These are phyloP conservation scores for Mycena galericulata DNA, from an alignment of 768 basidiomycete genomes.

Conservation along the genomic window DNA sequence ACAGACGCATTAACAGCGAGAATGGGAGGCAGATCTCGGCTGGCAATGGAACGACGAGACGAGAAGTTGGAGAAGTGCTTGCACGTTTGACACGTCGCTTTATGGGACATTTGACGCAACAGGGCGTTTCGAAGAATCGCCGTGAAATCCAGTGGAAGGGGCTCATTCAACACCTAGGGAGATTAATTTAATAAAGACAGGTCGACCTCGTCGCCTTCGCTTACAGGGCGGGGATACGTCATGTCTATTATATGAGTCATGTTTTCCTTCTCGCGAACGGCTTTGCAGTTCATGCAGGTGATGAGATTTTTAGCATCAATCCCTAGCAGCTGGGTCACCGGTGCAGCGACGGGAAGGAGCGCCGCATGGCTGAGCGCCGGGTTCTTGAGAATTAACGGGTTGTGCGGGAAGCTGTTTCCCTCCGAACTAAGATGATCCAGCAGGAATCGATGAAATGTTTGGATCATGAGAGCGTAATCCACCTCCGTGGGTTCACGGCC, in stretches of 20 bases:
- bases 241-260: conserved; percentile 89
- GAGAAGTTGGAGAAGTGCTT: conserved; percentile 81
- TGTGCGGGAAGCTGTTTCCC: conserved; percentile 72
- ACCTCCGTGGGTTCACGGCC: conserved; percentile 79
- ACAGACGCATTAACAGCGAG: conserved; percentile 89
- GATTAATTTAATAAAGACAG: background rate
- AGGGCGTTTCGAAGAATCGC: conserved; percentile 81
- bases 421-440: conserved; percentile 86
- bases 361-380: conserved; percentile 33
- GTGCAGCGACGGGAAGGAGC: conserved; percentile 63
- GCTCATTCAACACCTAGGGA: conserved; percentile 43
- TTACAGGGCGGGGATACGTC: conserved; percentile 86
- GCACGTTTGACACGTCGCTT: conserved; percentile 88
- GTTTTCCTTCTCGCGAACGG: conserved; percentile 78
- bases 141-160: conserved; percentile 63
- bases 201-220: conserved; percentile 26
- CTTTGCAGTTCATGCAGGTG: conserved; percentile 81
- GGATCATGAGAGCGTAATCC: conserved; percentile 91
- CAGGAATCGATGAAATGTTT: conserved; percentile 94
- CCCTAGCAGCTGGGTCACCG: conserved; percentile 88
- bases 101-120: conserved; percentile 85
- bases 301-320: conserved; percentile 82
- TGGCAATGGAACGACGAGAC: conserved; percentile 73
- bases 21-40: conserved; percentile 81
- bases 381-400: conserved; percentile 62